Evolutionary conservation across 2,329 filamentous ascomycete species (phyloP).

Genomic region (Didymella pomorum): DNA sequence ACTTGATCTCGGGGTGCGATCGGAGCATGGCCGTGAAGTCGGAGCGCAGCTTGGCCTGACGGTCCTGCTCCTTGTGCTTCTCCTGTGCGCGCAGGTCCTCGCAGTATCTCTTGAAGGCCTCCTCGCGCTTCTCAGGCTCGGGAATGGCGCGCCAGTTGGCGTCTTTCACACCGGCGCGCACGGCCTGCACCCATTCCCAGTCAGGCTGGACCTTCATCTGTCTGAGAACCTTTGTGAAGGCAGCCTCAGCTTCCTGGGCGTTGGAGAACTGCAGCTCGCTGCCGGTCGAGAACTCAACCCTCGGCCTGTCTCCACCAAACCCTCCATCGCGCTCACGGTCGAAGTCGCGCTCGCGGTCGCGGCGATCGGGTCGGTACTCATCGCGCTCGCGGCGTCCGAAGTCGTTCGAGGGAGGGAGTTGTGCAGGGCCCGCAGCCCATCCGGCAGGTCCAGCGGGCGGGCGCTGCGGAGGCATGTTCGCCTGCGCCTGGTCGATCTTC

Average conservation of each 20-base stretch:
- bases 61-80: constrained; percentile 92
- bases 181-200: constrained; percentile 90
- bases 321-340: constrained; percentile 56
- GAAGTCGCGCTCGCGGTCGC: constrained; percentile 38
- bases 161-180: constrained; percentile 86
- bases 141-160: constrained; percentile 92
- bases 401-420: constrained; percentile 52
- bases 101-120: constrained; percentile 94
- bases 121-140: constrained; percentile 87
- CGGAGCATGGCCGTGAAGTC: constrained; percentile 97
- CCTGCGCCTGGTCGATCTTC: constrained; percentile 79
- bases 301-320: constrained; percentile 49
- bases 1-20: constrained; percentile 94
- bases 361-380: constrained; percentile 40
- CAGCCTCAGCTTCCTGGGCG: constrained; percentile 87
- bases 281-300: constrained; percentile 53
- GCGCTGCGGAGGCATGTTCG: constrained; percentile 52
- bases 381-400: constrained; percentile 43
- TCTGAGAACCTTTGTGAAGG: constrained; percentile 89
- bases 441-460: constrained; percentile 54
- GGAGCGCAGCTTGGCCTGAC: constrained; percentile 86
- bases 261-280: constrained; percentile 62
- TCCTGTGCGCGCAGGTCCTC: constrained; percentile 89
- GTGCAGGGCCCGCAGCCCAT: constrained; percentile 66
- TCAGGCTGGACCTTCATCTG: constrained; percentile 86